These are phyloP conservation scores for Sporothrix pseudoabietina DNA, from an alignment of 2,329 filamentous ascomycete genomes.

Conservation along the genomic window DNA sequence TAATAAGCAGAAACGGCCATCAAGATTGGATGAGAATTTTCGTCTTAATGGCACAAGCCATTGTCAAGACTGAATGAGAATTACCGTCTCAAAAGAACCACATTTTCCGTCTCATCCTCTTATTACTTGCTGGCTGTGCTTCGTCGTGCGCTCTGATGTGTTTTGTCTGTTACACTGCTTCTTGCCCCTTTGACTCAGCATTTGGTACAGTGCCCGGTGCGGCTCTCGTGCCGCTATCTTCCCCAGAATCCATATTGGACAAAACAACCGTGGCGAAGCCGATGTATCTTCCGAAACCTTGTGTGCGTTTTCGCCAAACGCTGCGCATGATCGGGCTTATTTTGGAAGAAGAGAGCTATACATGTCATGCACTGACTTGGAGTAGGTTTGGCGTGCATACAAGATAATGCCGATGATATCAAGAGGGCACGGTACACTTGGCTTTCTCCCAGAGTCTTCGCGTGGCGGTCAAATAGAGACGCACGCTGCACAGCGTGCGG, in stretches of 20 bases:
- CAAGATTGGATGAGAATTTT: too few species aligned
- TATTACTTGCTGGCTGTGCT: too few species aligned
- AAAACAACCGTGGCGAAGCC: neutral
- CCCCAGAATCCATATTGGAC: neutral
- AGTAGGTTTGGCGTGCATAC: neutral
- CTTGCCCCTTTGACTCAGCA: too few species aligned
- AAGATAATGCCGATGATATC: neutral
- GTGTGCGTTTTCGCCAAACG: neutral
- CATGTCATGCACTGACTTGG: neutral
- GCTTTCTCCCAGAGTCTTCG: neutral
- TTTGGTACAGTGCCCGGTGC: neutral
- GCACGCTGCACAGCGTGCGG: neutral
- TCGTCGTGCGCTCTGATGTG: too few species aligned
- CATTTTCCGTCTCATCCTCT: too few species aligned
- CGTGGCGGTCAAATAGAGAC: neutral
- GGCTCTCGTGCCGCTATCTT: neutral
- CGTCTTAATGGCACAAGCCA: too few species aligned
- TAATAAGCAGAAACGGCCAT: too few species aligned
- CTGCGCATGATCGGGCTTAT: neutral
- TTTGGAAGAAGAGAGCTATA: neutral
- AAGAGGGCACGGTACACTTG: neutral
- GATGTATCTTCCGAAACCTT: neutral
- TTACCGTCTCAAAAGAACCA: too few species aligned
- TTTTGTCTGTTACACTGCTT: too few species aligned
- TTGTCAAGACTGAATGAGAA: too few species aligned